A percentile compares a stretch with the other conserved stretches of the same genome.
These are phyloP conservation scores for Venturia nashicola DNA, from an alignment of 2,329 filamentous ascomycete species.

Conservation along the genomic window DNA sequence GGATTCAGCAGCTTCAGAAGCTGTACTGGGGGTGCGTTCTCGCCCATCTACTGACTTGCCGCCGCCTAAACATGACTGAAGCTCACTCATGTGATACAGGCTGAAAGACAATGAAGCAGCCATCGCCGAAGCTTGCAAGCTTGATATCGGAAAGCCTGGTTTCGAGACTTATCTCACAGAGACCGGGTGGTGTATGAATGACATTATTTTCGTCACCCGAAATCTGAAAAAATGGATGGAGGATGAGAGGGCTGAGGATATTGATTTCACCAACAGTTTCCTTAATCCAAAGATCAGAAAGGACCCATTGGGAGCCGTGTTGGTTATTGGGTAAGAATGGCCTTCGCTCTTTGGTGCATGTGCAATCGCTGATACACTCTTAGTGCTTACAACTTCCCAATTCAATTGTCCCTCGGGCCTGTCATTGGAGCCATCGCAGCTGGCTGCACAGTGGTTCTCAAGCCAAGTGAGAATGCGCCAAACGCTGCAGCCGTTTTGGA, in stretches of 20 bases:
- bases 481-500: constrained; percentile 66
- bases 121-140: constrained; percentile 60
- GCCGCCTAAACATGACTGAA: not conserved
- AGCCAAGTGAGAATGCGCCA: constrained; percentile 77
- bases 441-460: constrained; percentile 79
- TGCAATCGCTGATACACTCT: constrained; percentile 4
- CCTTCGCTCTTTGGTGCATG: not conserved
- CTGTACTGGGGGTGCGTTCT: constrained; percentile 69
- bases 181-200: constrained; percentile 65
- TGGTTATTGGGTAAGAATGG: constrained; percentile 61
- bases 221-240: constrained; percentile 72
- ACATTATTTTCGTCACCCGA: constrained; percentile 66
- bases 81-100: constrained; percentile 19
- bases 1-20: constrained; percentile 76
- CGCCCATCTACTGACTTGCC: constrained; percentile 1
- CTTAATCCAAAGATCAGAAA: constrained; percentile 69
- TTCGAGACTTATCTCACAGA: constrained; percentile 68
- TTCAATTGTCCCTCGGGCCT: constrained; percentile 67
- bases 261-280: constrained; percentile 53
- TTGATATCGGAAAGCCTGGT: constrained; percentile 65
- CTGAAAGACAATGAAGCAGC: constrained; percentile 65
- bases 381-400: constrained; percentile 83
- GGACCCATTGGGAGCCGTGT: constrained; percentile 71
- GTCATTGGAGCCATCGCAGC: constrained; percentile 83
- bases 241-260: constrained; percentile 64